phyloP scores from a whole-genome alignment of 495 filamentous ascomycete genomes.

The Filosporella fistucella region DNA sequence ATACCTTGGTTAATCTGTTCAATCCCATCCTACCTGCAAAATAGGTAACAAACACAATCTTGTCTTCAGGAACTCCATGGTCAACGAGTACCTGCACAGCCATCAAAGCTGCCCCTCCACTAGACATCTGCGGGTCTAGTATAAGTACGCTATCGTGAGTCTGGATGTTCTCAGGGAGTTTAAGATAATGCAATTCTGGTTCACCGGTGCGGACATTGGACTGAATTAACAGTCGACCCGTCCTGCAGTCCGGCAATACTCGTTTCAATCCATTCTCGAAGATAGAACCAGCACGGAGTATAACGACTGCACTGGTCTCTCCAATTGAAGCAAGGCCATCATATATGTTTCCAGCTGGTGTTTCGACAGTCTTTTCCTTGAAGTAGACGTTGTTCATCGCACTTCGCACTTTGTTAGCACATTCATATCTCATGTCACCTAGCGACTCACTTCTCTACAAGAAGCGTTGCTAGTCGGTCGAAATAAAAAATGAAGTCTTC shows the following conservation, averaged over 20 bases:
- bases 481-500: conserved; percentile 98
- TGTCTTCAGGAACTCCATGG: conserved; percentile 82
- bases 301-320: conserved; percentile 78
- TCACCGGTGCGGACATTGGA: conserved; percentile 79
- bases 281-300: conserved; percentile 80
- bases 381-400: conserved; percentile 72
- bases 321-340: conserved; percentile 62
- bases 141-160: conserved; percentile 76
- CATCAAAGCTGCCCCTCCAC: conserved; percentile 92
- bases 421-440: not conserved
- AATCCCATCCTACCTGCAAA: conserved; percentile 77
- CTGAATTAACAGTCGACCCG: conserved; percentile 85
- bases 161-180: conserved; percentile 65
- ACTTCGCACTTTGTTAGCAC: conserved; percentile 32
- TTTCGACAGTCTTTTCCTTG: conserved; percentile 53
- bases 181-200: conserved; percentile 85
- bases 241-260: conserved; percentile 86
- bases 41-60: conserved; percentile 86
- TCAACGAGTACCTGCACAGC: conserved; percentile 90
- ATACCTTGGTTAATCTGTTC: conserved; percentile 79
- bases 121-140: conserved; percentile 90
- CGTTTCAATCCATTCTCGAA: conserved; percentile 85
- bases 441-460: conserved; percentile 68
- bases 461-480: conserved; percentile 74
- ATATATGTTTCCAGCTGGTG: conserved; percentile 63